These are phyloP conservation scores for Puccinia novopanici DNA, from an alignment of 1,284 basidiomycete species.

Conservation along the genomic window DNA sequence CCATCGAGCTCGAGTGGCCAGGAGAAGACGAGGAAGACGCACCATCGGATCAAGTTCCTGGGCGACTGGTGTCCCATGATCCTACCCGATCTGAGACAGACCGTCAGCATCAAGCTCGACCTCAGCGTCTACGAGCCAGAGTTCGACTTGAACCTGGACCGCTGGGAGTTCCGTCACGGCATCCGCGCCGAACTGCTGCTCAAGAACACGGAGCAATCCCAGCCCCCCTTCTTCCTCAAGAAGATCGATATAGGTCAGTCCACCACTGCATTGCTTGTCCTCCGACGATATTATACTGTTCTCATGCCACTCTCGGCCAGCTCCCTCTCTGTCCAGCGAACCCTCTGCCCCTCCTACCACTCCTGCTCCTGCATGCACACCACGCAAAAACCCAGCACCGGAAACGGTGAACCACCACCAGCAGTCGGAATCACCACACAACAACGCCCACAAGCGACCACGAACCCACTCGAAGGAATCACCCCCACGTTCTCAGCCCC, in stretches of 20 bases:
- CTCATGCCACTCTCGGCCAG: not conserved
- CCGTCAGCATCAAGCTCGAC: not conserved
- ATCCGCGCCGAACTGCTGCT: slow-evolving; percentile 9
- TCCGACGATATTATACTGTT: not conserved
- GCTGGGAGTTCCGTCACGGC: slow-evolving; percentile 34
- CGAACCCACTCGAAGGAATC: too few species aligned
- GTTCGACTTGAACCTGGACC: not conserved
- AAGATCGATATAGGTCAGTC: slow-evolving; percentile 11
- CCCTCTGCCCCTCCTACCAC: not conserved
- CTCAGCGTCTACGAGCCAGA: slow-evolving; percentile 8
- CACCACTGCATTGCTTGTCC: not conserved
- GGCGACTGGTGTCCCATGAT: not conserved
- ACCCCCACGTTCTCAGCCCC: too few species aligned
- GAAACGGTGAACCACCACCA: not conserved
- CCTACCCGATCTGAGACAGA: not conserved
- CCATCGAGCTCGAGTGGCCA: not conserved
- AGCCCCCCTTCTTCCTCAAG: slow-evolving; percentile 15
- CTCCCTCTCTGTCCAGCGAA: not conserved
- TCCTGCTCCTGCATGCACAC: not conserved
- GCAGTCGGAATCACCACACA: not conserved
- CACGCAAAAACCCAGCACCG: not conserved
- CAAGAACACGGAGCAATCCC: not conserved
- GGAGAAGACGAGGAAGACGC: too few species aligned
- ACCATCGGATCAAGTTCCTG: not conserved
- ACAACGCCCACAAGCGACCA: too few species aligned